phyloP scores from a whole-genome alignment of 2,329 filamentous ascomycete genomes.

The Ascosphaera acerosa region DNA sequence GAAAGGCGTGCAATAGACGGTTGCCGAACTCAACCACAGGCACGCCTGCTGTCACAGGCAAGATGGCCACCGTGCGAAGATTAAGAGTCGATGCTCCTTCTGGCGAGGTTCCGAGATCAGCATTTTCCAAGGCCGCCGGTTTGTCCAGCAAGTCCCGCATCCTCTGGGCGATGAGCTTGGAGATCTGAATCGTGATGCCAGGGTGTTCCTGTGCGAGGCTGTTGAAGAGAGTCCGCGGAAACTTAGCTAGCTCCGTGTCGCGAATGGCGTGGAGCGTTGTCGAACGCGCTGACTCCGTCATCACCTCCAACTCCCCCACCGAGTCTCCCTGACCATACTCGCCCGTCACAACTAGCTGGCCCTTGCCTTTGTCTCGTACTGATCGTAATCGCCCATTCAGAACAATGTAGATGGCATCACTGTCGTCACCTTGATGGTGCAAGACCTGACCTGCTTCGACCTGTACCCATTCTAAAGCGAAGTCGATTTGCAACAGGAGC shows the following conservation, averaged over 20 bases:
- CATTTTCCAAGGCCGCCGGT: slow-evolving; percentile 31
- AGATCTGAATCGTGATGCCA: slow-evolving; percentile 96
- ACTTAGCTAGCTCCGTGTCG: slow-evolving; percentile 88
- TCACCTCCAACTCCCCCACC: slow-evolving; percentile 85
- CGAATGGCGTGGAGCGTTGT: slow-evolving; percentile 87
- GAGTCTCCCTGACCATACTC: slow-evolving; percentile 96
- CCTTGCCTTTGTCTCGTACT: slow-evolving; percentile 57
- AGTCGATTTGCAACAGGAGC: slow-evolving; percentile 87
- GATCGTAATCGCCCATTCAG: slow-evolving; percentile 75
- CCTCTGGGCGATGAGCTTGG: slow-evolving; percentile 87
- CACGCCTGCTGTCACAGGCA: slow-evolving; percentile 75
- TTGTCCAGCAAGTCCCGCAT: slow-evolving; percentile 80
- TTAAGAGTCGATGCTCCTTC: slow-evolving; percentile 47
- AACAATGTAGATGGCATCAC: slow-evolving; percentile 94
- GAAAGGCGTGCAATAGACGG: slow-evolving; percentile 61
- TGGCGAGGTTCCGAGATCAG: slow-evolving; percentile 26
- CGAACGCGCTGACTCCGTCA: slow-evolving; percentile 79
- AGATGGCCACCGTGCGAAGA: slow-evolving; percentile 68
- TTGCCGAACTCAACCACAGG: slow-evolving; percentile 91
- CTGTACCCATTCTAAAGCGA: slow-evolving; percentile 94
- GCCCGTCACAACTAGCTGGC: slow-evolving; percentile 60
- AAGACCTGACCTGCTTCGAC: slow-evolving; percentile 88
- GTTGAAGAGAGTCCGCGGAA: slow-evolving; percentile 89
- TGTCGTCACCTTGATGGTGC: slow-evolving; percentile 82
- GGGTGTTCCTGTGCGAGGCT: slow-evolving; percentile 92